Conservation (phyloP, 345 rosid genomes). For the Camelina laxa region DNA sequence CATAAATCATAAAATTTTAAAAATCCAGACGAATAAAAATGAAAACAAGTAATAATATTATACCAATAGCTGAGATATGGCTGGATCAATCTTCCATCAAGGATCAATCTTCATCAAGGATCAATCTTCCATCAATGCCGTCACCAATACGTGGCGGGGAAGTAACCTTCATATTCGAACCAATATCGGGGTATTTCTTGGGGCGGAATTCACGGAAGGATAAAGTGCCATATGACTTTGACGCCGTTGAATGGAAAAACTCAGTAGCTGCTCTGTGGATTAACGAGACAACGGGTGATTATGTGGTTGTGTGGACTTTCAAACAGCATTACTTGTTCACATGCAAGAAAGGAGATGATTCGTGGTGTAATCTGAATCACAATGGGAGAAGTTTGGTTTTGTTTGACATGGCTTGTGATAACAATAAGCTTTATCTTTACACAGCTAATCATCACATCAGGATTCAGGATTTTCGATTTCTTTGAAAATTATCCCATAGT, state of each 20-base stretch:
- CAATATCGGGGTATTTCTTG: not conserved
- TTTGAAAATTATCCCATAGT: not conserved
- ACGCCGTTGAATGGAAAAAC: not conserved
- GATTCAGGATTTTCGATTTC: slow-evolving; percentile 1
- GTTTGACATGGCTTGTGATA: not conserved
- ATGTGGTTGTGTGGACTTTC: slow-evolving; percentile 14
- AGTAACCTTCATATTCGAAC: not conserved
- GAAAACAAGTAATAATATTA: no score
- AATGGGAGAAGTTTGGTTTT: not conserved
- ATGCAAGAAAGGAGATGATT: not conserved
- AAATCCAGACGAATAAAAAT: no score
- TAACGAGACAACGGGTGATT: not conserved
- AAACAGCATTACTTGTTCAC: slow-evolving; percentile 17
- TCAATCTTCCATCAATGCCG: slow-evolving; percentile 27
- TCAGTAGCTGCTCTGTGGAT: slow-evolving; percentile 24
- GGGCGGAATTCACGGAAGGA: not conserved
- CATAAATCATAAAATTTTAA: no score
- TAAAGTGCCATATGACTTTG: not conserved
- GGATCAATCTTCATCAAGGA: no score
- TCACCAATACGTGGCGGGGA: not conserved
- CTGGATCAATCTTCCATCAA: no score
- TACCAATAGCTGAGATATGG: no score
- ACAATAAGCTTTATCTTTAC: slow-evolving; percentile 12
- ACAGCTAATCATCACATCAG: slow-evolving; percentile 4
- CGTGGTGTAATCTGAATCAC: not conserved